Conservation (phyloP, 129 eudicot species). For the Gnaphalium uliginosum region DNA sequence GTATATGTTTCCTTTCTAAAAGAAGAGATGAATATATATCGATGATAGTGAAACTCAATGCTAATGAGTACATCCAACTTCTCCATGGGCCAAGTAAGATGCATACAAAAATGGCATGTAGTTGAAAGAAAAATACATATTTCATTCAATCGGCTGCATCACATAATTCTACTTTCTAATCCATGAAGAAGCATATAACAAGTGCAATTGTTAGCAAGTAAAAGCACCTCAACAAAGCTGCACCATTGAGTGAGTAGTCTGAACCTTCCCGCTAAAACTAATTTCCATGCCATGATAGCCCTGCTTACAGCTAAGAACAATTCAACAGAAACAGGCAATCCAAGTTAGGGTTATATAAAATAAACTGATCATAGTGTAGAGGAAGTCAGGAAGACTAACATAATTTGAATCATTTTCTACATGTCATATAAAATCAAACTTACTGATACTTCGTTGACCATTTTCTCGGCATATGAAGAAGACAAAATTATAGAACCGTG, state of each 20-base stretch:
- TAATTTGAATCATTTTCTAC: background rate
- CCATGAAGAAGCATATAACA: background rate
- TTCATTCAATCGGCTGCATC: background rate
- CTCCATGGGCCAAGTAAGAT: background rate
- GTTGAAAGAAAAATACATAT: background rate
- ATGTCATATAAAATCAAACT: conserved; percentile 34
- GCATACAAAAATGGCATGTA: background rate
- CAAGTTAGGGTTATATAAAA: background rate
- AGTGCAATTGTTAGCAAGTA: background rate
- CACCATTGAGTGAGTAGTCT: conserved; percentile 96
- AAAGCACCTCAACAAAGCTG: conserved; percentile 78
- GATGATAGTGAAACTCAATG: background rate
- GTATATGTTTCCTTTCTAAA: background rate
- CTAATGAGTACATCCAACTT: background rate
- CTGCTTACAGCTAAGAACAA: conserved; percentile 72
- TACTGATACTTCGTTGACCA: conserved; percentile 92
- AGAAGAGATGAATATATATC: background rate
- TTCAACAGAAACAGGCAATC: background rate
- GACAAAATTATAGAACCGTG: conserved; percentile 86
- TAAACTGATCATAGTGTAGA: background rate
- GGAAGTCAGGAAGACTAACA: background rate
- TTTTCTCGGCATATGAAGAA: conserved; percentile 93
- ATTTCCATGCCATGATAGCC: conserved; percentile 87
- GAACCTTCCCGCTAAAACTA: conserved; percentile 87
- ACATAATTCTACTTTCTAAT: background rate